These are phyloP conservation scores for Coniophora puteana DNA, from an alignment of 1,284 basidiomycete genomes.

Conservation along the genomic window DNA sequence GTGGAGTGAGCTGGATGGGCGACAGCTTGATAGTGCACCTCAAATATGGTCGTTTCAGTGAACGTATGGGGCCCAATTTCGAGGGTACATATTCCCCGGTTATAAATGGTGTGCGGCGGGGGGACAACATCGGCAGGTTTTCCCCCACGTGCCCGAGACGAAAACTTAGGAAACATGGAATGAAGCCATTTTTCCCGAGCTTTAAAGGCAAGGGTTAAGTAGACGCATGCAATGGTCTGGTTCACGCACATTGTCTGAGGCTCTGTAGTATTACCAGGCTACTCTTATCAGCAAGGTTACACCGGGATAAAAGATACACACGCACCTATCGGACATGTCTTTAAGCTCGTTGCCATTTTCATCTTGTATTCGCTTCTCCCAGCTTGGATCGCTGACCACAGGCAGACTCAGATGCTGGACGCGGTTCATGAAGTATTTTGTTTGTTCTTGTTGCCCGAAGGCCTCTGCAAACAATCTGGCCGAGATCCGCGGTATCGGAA, in stretches of 20 bases:
- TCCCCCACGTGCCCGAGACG: slow-evolving; percentile 51
- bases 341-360: slow-evolving; percentile 36
- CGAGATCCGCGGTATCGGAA: slow-evolving; percentile 7
- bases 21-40: slow-evolving; percentile 50
- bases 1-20: slow-evolving; percentile 10
- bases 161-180: slow-evolving; percentile 69
- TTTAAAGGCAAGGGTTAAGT: slow-evolving; percentile 29
- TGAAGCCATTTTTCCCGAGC: slow-evolving; percentile 68
- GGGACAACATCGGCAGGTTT: slow-evolving; percentile 48
- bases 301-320: not conserved
- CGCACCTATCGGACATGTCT: slow-evolving; percentile 53
- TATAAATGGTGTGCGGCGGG: slow-evolving; percentile 61
- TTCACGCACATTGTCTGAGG: slow-evolving; percentile 59
- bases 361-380: slow-evolving; percentile 47
- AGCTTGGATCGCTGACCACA: slow-evolving; percentile 48
- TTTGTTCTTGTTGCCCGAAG: slow-evolving; percentile 24
- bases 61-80: slow-evolving; percentile 72
- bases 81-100: slow-evolving; percentile 61
- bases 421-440: slow-evolving; percentile 25
- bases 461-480: slow-evolving; percentile 1
- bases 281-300: slow-evolving; percentile 12
- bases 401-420: slow-evolving; percentile 41
- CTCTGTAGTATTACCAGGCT: slow-evolving; percentile 60
- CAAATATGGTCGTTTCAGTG: slow-evolving; percentile 58
- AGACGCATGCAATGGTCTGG: slow-evolving; percentile 8